Evolutionary conservation across 2,329 filamentous ascomycete genomes (phyloP).

Genomic region (Claviceps arundinis): DNA sequence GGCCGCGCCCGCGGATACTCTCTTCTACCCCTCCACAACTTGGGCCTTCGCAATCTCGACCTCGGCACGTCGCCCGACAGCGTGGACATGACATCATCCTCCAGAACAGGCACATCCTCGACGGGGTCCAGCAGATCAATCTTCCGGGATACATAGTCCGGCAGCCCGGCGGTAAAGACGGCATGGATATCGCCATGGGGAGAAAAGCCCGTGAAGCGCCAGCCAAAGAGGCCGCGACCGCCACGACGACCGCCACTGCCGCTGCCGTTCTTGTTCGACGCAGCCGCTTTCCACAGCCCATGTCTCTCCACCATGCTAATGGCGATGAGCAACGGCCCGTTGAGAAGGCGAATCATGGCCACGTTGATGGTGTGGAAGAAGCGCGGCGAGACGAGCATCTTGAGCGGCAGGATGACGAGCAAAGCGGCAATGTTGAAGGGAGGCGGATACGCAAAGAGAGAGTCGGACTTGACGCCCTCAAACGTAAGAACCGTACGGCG

Average conservation of each 20-base stretch:
- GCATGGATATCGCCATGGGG: constrained; percentile 48
- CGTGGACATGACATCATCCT: constrained; percentile 18
- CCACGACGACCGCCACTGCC: not conserved
- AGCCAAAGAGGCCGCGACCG: constrained; percentile 13
- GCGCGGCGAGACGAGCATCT: constrained; percentile 45
- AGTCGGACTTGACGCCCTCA: constrained; percentile 60
- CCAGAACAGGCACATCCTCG: constrained; percentile 20
- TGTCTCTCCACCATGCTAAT: constrained; percentile 50
- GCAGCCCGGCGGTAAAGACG: constrained; percentile 47
- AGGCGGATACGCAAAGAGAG: constrained; percentile 55
- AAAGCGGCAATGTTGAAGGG: constrained; percentile 59
- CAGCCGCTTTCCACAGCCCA: constrained; percentile 24
- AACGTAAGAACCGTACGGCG: constrained; percentile 59
- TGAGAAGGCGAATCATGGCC: constrained; percentile 46
- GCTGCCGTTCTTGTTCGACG: constrained; percentile 2
- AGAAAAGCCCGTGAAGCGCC: constrained; percentile 34
- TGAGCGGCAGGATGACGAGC: constrained; percentile 49
- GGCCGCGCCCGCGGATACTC: constrained; percentile 6
- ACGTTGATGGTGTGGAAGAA: constrained; percentile 64
- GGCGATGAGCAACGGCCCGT: constrained; percentile 47
- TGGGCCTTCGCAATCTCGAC: constrained; percentile 4
- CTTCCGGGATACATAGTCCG: constrained; percentile 23
- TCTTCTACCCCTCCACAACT: constrained; percentile 3
- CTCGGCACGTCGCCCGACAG: constrained; percentile 13
- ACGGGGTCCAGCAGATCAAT: constrained; percentile 22